Evolutionary conservation across 129 eudicot genomes (phyloP).

Genomic region (Logfia minima): DNA sequence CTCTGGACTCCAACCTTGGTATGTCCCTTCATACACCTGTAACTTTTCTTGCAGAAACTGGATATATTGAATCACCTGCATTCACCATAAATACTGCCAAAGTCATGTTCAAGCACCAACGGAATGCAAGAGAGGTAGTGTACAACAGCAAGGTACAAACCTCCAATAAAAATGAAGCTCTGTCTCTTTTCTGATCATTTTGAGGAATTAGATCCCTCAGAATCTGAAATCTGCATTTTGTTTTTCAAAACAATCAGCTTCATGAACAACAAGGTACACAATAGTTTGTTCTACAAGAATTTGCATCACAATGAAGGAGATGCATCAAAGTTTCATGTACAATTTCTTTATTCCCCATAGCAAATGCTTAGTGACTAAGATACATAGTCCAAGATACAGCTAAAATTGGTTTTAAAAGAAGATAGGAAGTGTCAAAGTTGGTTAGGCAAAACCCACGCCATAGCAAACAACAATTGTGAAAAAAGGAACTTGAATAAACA

Average conservation of each 20-base stretch:
- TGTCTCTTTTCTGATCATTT: slow-evolving; percentile 91
- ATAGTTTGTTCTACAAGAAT: neutral
- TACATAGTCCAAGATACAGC: neutral
- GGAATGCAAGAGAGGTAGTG: neutral
- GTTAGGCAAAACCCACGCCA: neutral
- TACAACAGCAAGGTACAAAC: slow-evolving; percentile 35
- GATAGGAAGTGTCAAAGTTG: neutral
- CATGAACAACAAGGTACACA: slow-evolving; percentile 2
- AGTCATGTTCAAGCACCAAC: slow-evolving; percentile 12
- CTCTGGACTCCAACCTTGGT: slow-evolving; percentile 72
- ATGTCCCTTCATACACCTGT: slow-evolving; percentile 65
- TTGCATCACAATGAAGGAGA: slow-evolving; percentile 1
- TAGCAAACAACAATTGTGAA: neutral
- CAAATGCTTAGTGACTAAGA: neutral
- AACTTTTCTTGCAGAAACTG: slow-evolving; percentile 80
- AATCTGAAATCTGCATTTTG: slow-evolving; percentile 71
- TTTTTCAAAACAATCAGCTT: slow-evolving; percentile 13
- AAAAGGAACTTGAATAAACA: neutral
- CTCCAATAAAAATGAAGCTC: slow-evolving; percentile 93
- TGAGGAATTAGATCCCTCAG: slow-evolving; percentile 81
- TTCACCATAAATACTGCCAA: slow-evolving; percentile 15
- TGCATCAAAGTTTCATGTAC: slow-evolving; percentile 23
- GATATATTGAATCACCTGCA: slow-evolving; percentile 82
- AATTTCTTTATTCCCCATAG: neutral
- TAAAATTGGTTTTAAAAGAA: neutral